Conservation (phyloP, 2,329 filamentous ascomycete species). For the Cladophialophora carrionii region DNA sequence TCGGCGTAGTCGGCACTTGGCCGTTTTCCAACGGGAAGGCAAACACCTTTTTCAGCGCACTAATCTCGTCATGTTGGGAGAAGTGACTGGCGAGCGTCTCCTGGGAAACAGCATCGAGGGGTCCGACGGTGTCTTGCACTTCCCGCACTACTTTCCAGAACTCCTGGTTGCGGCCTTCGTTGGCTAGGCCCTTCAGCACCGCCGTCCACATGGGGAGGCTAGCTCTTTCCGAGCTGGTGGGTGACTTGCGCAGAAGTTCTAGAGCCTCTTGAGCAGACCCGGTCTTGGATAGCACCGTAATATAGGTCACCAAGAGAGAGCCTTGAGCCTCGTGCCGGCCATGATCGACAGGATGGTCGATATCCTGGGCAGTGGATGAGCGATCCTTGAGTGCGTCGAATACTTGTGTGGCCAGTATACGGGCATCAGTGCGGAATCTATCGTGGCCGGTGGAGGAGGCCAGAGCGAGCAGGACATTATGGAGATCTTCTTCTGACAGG, state of each 20-base stretch:
- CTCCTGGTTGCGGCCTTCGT: constrained; percentile 52
- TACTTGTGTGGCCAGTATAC: constrained; percentile 32
- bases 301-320: constrained; percentile 45
- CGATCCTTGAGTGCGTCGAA: constrained; percentile 31
- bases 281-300: constrained; percentile 58
- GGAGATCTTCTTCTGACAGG: constrained; percentile 47
- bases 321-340: constrained; percentile 11
- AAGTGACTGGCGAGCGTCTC: constrained; percentile 65
- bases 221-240: constrained; percentile 41
- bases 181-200: constrained; percentile 58
- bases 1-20: constrained; percentile 49
- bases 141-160: constrained; percentile 36
- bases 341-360: constrained; percentile 7
- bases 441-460: constrained; percentile 37
- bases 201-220: constrained; percentile 56
- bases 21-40: constrained; percentile 55
- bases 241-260: constrained; percentile 50
- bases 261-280: constrained; percentile 60
- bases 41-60: constrained; percentile 71
- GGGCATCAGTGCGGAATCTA: constrained; percentile 33
- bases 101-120: constrained; percentile 49
- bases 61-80: constrained; percentile 59
- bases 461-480: constrained; percentile 48
- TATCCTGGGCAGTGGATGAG: constrained; percentile 9
- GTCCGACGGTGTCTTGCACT: constrained; percentile 37